Conservation (phyloP, 23 red algal genomes). For the Cyanidioschyzon merolae region DNA sequence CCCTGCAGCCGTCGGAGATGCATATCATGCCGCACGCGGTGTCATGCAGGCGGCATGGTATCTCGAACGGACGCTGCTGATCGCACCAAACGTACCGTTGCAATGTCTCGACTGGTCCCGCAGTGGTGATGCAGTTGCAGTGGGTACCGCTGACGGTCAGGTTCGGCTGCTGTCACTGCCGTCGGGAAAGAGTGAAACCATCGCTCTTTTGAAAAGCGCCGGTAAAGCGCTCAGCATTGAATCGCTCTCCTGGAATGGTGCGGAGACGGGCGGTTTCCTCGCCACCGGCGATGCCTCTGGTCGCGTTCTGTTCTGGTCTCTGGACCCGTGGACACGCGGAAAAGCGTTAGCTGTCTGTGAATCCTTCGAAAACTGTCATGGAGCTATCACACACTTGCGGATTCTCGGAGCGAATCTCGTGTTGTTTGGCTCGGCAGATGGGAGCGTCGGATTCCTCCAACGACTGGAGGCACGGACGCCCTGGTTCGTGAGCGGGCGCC, state of each 20-base stretch:
- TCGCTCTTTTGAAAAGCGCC: not conserved
- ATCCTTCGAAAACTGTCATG: not conserved
- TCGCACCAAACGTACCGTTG: not conserved
- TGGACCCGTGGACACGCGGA: not conserved
- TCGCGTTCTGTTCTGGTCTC: not conserved
- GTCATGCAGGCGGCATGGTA: not conserved
- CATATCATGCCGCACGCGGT: not conserved
- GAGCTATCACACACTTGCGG: not conserved
- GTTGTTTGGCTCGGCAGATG: not conserved
- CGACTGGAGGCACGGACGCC: not conserved
- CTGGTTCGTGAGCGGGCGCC: not conserved
- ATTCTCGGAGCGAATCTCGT: not conserved
- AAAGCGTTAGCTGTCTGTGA: not conserved
- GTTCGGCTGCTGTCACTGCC: not conserved
- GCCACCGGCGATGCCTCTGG: not conserved
- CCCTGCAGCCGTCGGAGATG: not conserved
- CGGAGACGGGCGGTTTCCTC: not conserved
- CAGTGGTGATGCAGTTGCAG: not conserved
- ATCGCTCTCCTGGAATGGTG: not conserved
- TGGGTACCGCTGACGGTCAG: not conserved
- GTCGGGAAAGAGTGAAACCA: not conserved
- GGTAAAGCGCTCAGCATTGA: not conserved
- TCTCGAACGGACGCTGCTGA: not conserved
- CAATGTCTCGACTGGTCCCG: not conserved
- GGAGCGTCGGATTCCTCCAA: not conserved